A percentile compares a stretch with the other conserved stretches of the same genome.
Evolutionary conservation across 179 eudicot species (phyloP).

Genomic region (Camellia oleifera): DNA sequence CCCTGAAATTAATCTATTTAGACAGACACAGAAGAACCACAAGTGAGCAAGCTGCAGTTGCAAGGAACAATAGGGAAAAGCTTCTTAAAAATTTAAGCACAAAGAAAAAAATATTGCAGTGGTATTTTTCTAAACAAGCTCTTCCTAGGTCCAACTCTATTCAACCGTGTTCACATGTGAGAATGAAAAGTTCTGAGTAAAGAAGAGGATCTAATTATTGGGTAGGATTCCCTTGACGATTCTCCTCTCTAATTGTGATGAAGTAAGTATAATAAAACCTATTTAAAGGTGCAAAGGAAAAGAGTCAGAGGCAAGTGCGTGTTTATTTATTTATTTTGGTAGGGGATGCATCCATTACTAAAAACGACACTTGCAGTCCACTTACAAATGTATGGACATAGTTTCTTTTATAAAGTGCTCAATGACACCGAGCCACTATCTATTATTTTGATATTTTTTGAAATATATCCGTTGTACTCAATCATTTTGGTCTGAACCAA

Average conservation of each 20-base stretch:
- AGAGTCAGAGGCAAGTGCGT: neutral
- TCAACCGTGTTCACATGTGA: neutral
- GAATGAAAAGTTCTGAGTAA: too few relatives aligned
- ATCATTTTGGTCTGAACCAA: too few relatives aligned
- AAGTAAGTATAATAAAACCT: too few relatives aligned
- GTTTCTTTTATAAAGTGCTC: too few relatives aligned
- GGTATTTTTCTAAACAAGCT: neutral
- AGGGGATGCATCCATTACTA: neutral
- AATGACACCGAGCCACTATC: too few relatives aligned
- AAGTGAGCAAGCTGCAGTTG: neutral
- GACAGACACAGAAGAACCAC: neutral
- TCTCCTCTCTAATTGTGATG: too few relatives aligned
- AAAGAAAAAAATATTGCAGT: neutral
- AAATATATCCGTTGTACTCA: too few relatives aligned
- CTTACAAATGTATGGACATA: too few relatives aligned
- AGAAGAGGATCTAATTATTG: too few relatives aligned
- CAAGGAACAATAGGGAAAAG: neutral
- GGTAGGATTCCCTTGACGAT: too few relatives aligned
- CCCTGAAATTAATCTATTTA: neutral
- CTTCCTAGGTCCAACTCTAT: neutral
- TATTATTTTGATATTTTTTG: too few relatives aligned
- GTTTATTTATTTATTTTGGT: neutral
- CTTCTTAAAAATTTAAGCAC: neutral
- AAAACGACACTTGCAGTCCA: too few relatives aligned
- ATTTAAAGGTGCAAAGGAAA: neutral